phyloP scores from a whole-genome alignment of 257 asterid genomes.

The Ehretia macrophylla region DNA sequence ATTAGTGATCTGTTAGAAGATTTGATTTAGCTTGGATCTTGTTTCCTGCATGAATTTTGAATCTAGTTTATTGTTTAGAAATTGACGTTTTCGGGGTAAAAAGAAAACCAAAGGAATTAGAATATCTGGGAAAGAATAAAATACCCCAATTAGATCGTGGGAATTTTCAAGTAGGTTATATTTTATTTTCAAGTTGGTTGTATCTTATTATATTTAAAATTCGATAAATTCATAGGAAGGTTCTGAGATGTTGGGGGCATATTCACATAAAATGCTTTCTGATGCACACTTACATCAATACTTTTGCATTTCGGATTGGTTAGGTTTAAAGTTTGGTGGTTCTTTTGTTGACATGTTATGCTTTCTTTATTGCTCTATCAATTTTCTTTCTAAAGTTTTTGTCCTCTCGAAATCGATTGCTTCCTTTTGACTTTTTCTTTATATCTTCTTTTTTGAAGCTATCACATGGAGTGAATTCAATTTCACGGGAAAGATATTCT shows the following conservation, averaged over 20 bases:
- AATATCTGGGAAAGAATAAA: not conserved
- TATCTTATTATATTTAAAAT: not conserved
- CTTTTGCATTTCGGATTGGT: slow-evolving; percentile 23
- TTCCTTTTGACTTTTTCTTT: not conserved
- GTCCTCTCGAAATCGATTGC: slow-evolving; percentile 6
- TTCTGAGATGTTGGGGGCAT: slow-evolving; percentile 24
- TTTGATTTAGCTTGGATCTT: not conserved
- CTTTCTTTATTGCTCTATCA: slow-evolving; percentile 15
- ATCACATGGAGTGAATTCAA: not conserved
- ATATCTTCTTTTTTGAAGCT: not conserved
- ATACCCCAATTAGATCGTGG: not conserved
- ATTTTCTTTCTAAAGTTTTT: not conserved
- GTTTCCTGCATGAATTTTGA: not conserved
- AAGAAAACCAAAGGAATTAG: not conserved
- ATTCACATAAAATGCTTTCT: slow-evolving; percentile 23
- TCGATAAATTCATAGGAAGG: not conserved
- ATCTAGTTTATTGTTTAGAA: not conserved
- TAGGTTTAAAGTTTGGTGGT: slow-evolving; percentile 30
- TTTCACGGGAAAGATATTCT: not conserved
- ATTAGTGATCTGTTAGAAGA: not conserved
- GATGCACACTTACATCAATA: slow-evolving; percentile 18
- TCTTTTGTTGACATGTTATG: slow-evolving; percentile 38
- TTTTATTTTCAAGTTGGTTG: no score
- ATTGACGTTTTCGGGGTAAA: not conserved
- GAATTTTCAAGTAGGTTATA: not conserved